Evolutionary conservation across 441 rosid genomes (phyloP), one percentile per base, ranked within the genome.

Genomic region (Erysimum pusillum): DNA sequence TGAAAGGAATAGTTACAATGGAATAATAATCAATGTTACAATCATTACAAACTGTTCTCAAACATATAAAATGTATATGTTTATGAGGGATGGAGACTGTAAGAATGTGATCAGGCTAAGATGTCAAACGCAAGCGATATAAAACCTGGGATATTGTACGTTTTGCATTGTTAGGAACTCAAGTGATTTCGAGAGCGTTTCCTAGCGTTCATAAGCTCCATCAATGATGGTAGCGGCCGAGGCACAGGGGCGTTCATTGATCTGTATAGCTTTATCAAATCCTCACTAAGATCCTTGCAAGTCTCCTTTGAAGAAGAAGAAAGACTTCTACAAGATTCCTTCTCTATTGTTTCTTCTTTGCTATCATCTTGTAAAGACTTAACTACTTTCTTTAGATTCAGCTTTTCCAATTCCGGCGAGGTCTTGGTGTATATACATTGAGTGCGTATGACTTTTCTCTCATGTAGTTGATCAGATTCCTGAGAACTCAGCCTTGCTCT

Each of bases 211-310:
- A 76, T 79, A 32, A 91, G 87, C 72, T 88, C 85, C 79, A 87
- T 79, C 69, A 91, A 42, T 9, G 97, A 90, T 34, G 96, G 98
- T 36, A 91, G 88, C 34, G 97, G 98, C 56, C 77, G 87, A 38
- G 96, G 97, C 59, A 94, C 92, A 1, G 91, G 87, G 17, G 87
- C 90, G 53, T 90, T 86, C 88, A 83, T 89, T 41, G 92, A 87
- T 73, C 95, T 83, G 84, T 87, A 89, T 49, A 86, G 79, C 78
- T 79, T 90, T 72, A 83, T 86, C 73, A 90, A 67, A 74, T 75
- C 71, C 39, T 80, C 87, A 69, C 83, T 80, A 6, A 84, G 89
- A 70, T 75, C 78, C 75, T 77, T 84, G 32, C 85, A 20, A 72
- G 34, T 52, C 81, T 78, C 86, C 81, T 59, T 69, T 17, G 2